phyloP scores from a whole-genome alignment of 345 rosid genomes.

The Reutealis trisperma region DNA sequence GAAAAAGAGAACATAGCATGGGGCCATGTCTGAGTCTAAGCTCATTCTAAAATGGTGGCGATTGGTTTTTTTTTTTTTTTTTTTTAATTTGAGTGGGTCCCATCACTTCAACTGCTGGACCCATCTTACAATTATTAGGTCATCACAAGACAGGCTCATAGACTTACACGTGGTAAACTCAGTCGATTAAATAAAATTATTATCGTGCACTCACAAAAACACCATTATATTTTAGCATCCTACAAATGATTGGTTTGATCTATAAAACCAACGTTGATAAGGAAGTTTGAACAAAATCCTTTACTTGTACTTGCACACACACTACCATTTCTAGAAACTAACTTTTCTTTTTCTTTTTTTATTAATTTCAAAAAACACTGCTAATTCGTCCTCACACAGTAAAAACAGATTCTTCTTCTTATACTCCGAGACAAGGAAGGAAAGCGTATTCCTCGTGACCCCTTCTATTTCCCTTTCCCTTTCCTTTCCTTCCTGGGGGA shows the following conservation, averaged over 20 bases:
- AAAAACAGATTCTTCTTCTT: constrained; percentile 37
- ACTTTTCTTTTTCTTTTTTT: background rate
- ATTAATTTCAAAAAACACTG: background rate
- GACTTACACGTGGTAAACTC: constrained; percentile 27
- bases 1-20: background rate
- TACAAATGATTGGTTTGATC: background rate
- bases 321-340: constrained; percentile 1
- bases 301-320: constrained; percentile 27
- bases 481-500: constrained; percentile 1
- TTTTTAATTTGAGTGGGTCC: constrained; percentile 25
- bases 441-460: constrained; percentile 64
- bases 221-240: no score
- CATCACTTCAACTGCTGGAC: constrained; percentile 21
- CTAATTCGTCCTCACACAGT: constrained; percentile 13
- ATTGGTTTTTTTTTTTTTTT: background rate
- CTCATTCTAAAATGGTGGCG: background rate
- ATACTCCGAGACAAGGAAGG: constrained; percentile 43
- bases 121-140: constrained; percentile 14
- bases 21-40: background rate
- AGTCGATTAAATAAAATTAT: no score
- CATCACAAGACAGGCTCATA: constrained; percentile 12
- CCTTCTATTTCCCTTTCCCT: background rate
- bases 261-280: background rate
- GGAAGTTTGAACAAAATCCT: background rate
- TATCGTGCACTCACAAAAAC: no score